Evolutionary conservation across 176 grass and related monocot genomes (phyloP).

Genomic region (Triticum monococcum): DNA sequence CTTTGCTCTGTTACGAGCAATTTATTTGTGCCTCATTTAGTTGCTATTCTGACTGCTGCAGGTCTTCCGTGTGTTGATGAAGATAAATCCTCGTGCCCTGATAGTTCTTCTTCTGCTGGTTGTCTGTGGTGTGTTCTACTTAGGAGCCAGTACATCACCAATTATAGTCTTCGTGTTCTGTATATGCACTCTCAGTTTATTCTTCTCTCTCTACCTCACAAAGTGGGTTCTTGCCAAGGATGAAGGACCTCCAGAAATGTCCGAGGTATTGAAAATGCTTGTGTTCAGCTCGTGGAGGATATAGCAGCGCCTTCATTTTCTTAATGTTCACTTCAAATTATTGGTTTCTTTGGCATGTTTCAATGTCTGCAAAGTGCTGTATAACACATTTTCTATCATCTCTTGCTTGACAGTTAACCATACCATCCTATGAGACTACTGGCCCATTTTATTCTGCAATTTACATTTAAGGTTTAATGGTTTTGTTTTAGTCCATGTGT

Average conservation of each 20-base stretch:
- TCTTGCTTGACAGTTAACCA: neutral
- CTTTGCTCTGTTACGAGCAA: conserved; percentile 19
- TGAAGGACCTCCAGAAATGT: conserved; percentile 98
- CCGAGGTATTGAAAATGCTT: conserved; percentile 57
- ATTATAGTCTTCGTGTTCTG: conserved; percentile 95
- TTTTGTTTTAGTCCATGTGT: neutral
- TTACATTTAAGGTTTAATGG: conserved; percentile 15
- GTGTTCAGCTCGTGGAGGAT: neutral
- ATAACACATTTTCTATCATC: conserved; percentile 14
- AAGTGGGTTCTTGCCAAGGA: conserved; percentile 99
- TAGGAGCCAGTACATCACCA: conserved; percentile 89
- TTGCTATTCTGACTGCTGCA: conserved; percentile 42
- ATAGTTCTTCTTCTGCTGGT: conserved; percentile 64
- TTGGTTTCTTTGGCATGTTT: conserved; percentile 4
- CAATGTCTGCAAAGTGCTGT: neutral
- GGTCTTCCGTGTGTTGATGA: conserved; percentile 79
- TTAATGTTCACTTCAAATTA: neutral
- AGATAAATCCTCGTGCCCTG: conserved; percentile 84
- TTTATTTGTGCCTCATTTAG: neutral
- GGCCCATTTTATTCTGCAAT: neutral
- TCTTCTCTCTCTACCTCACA: conserved; percentile 91
- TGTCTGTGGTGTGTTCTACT: conserved; percentile 76
- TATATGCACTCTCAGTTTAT: conserved; percentile 88
- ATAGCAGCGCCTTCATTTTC: conserved; percentile 11
- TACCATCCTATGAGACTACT: neutral